Conservation (phyloP, 2,329 filamentous ascomycete genomes). For the Stemphylium beticola region DNA sequence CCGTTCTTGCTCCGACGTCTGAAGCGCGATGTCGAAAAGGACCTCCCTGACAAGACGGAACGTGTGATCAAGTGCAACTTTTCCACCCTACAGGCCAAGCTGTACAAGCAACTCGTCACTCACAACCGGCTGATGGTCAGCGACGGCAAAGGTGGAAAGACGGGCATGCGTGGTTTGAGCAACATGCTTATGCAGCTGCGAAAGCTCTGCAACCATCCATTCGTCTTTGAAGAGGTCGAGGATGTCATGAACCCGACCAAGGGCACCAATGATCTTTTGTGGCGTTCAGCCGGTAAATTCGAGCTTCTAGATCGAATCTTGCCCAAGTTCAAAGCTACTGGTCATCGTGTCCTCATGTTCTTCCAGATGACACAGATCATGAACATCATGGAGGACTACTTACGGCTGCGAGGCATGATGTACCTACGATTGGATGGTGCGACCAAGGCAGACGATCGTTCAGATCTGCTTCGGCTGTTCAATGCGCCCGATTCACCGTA, state of each 20-base stretch:
- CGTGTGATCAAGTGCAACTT: slow-evolving; percentile 99
- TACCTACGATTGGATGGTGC: slow-evolving; percentile 95
- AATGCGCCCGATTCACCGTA: slow-evolving; percentile 90
- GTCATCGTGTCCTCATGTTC: slow-evolving; percentile 98
- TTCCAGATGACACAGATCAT: slow-evolving; percentile 99
- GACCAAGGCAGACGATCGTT: slow-evolving; percentile 96
- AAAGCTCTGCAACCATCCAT: slow-evolving; percentile 98
- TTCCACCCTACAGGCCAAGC: slow-evolving; percentile 87
- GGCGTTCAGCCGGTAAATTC: slow-evolving; percentile 96
- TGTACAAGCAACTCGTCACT: slow-evolving; percentile 97
- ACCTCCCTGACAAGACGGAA: slow-evolving; percentile 97
- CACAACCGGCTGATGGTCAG: slow-evolving; percentile 94
- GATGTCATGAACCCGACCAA: slow-evolving; percentile 94
- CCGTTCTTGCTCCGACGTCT: slow-evolving; percentile 97
- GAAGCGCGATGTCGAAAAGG: slow-evolving; percentile 99
- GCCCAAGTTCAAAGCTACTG: slow-evolving; percentile 89
- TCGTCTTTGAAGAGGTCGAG: slow-evolving; percentile 97
- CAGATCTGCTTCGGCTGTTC: slow-evolving; percentile 85
- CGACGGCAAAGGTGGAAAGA: slow-evolving; percentile 94
- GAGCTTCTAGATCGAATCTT: slow-evolving; percentile 90
- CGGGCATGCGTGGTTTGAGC: slow-evolving; percentile 89
- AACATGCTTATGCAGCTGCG: slow-evolving; percentile 99
- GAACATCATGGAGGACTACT: slow-evolving; percentile 99
- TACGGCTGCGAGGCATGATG: slow-evolving; percentile 80
- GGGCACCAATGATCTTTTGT: slow-evolving; percentile 89